These are phyloP conservation scores for Furcasterigmium sp. DNA, from an alignment of 2,329 filamentous ascomycete genomes.

Conservation along the genomic window DNA sequence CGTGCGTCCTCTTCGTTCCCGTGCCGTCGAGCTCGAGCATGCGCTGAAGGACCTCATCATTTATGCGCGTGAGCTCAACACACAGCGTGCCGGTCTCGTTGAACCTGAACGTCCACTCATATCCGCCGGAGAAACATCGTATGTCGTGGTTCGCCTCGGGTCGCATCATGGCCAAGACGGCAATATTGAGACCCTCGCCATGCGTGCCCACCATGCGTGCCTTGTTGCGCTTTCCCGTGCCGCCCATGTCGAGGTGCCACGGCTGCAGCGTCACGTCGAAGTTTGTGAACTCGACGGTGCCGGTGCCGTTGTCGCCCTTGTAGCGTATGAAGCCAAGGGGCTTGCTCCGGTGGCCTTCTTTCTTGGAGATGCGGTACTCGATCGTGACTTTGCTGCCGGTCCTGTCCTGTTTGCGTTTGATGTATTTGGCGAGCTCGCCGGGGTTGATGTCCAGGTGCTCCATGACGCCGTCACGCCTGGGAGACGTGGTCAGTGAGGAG, in stretches of 20 bases:
- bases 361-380: too few species aligned
- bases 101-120: conserved; percentile 24
- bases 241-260: conserved; percentile 21
- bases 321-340: conserved; percentile 4
- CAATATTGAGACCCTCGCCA: conserved; percentile 24
- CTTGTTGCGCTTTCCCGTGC: conserved; percentile 16
- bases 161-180: conserved; percentile 22
- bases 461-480: conserved; percentile 23
- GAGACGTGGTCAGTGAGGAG: not conserved
- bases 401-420: too few species aligned
- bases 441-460: conserved; percentile 15
- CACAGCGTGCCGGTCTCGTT: not conserved
- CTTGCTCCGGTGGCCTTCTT: too few species aligned
- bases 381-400: too few species aligned
- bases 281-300: conserved; percentile 23
- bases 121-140: conserved; percentile 17
- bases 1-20: too few species aligned
- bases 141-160: conserved; percentile 18
- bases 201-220: conserved; percentile 18
- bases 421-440: conserved; percentile 10
- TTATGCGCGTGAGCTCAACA: not conserved
- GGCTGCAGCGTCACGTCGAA: conserved; percentile 21
- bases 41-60: too few species aligned
- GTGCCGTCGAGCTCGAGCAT: too few species aligned
- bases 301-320: conserved; percentile 8